Conservation (phyloP, 2,329 filamentous ascomycete species). For the Exophiala xenobiotica region DNA sequence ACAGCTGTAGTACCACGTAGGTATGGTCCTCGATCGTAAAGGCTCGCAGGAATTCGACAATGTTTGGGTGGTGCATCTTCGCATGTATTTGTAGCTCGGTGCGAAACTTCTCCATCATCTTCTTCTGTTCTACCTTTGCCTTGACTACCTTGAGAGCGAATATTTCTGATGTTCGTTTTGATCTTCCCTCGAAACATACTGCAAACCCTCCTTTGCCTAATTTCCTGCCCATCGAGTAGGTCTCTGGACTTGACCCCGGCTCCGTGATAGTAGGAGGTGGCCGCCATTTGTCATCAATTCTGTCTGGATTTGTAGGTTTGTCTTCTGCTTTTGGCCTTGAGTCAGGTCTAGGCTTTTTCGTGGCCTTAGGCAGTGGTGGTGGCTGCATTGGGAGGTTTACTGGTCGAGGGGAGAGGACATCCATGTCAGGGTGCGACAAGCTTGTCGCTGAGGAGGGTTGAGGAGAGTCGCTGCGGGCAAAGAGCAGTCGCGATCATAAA, state of each 20-base stretch:
- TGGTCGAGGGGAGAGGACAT: conserved; percentile 50
- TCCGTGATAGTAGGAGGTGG: conserved; percentile 47
- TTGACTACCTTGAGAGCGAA: conserved; percentile 54
- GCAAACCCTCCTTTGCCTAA: conserved; percentile 53
- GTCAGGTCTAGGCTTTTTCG: conserved; percentile 35
- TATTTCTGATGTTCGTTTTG: conserved; percentile 44
- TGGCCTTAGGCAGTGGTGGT: conserved; percentile 38
- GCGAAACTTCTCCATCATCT: conserved; percentile 62
- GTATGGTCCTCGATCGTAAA: conserved; percentile 88
- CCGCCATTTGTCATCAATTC: conserved; percentile 43
- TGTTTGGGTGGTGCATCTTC: conserved; percentile 93
- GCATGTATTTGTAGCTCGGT: conserved; percentile 96
- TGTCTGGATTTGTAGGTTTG: conserved; percentile 35
- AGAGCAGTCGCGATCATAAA: too few relatives aligned
- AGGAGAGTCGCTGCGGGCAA: not conserved
- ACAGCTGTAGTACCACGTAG: conserved; percentile 91
- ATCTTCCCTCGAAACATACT: conserved; percentile 50
- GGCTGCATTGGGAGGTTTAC: conserved; percentile 48
- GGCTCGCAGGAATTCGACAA: conserved; percentile 91
- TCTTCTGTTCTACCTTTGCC: conserved; percentile 50
- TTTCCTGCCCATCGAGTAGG: conserved; percentile 47
- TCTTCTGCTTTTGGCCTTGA: conserved; percentile 39
- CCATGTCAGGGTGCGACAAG: conserved; percentile 36
- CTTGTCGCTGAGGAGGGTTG: not conserved
- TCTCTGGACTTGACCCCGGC: conserved; percentile 45